phyloP scores from a whole-genome alignment of 768 basidiomycete species.

The Tulasnella sp. region DNA sequence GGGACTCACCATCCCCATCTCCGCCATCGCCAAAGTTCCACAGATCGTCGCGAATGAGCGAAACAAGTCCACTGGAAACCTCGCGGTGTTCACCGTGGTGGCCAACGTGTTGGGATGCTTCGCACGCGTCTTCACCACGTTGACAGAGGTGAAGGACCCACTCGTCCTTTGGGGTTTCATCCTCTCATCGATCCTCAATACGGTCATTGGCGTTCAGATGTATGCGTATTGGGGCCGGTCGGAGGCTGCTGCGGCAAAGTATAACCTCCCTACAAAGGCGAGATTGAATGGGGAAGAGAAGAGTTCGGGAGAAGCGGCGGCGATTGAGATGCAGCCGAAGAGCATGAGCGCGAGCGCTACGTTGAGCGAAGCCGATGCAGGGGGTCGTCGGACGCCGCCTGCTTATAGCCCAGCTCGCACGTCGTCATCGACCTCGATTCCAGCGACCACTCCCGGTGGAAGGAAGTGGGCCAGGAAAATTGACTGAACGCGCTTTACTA shows the following conservation, averaged over 20 bases:
- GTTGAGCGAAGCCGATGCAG: constrained; percentile 33
- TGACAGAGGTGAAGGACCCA: constrained; percentile 74
- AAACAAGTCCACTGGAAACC: constrained; percentile 75
- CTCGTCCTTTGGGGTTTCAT: constrained; percentile 77
- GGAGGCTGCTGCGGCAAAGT: constrained; percentile 26
- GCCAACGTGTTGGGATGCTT: constrained; percentile 82
- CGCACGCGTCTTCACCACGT: constrained; percentile 87
- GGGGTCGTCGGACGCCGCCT: constrained; percentile 27
- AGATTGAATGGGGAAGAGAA: not conserved
- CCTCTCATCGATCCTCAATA: constrained; percentile 70
- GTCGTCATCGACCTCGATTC: constrained; percentile 32
- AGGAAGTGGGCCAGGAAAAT: constrained; percentile 69
- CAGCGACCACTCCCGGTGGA: constrained; percentile 36
- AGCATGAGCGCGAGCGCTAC: not conserved
- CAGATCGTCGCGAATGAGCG: constrained; percentile 80
- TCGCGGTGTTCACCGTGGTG: constrained; percentile 85
- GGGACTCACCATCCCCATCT: constrained; percentile 78
- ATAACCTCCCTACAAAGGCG: constrained; percentile 17
- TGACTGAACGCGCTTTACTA: constrained; percentile 28
- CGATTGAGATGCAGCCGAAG: not conserved
- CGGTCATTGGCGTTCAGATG: constrained; percentile 76
- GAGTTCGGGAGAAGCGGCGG: not conserved
- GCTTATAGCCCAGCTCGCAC: constrained; percentile 28
- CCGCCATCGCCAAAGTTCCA: constrained; percentile 86
- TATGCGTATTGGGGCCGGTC: constrained; percentile 71